phyloP scores from a whole-genome alignment of 1,139 yeast genomes.

The Yamadazyma buinensis region DNA sequence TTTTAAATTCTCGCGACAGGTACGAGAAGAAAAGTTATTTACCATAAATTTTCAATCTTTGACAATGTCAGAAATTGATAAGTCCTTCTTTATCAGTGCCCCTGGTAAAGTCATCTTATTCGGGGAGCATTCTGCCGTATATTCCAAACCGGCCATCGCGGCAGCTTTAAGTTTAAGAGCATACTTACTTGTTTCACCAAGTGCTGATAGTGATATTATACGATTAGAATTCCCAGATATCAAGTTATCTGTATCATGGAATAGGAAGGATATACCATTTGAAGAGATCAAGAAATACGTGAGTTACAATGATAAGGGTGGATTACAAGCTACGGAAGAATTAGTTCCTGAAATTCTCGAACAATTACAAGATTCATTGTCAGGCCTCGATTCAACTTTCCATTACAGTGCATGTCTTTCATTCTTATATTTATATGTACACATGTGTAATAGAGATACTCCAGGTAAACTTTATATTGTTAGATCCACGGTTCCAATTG shows the following conservation, averaged over 20 bases:
- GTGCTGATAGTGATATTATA: slow-evolving; percentile 36
- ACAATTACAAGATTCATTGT: slow-evolving; percentile 41
- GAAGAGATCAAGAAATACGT: slow-evolving; percentile 27
- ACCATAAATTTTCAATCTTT: too few species aligned
- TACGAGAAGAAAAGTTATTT: too few species aligned
- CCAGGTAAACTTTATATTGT: slow-evolving; percentile 60
- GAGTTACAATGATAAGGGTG: slow-evolving; percentile 18
- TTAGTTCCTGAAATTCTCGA: slow-evolving; percentile 59
- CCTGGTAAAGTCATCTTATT: slow-evolving; percentile 96
- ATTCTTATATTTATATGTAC: slow-evolving; percentile 71
- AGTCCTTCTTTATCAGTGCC: slow-evolving; percentile 75
- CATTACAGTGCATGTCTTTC: slow-evolving; percentile 84
- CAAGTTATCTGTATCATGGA: slow-evolving; percentile 61
- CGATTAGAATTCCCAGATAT: slow-evolving; percentile 84
- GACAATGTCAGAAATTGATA: slow-evolving; percentile 4
- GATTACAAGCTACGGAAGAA: slow-evolving; percentile 48
- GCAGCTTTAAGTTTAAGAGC: slow-evolving; percentile 84
- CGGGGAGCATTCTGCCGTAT: slow-evolving; percentile 97
- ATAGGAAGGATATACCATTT: slow-evolving; percentile 59
- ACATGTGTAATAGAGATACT: slow-evolving; percentile 46
- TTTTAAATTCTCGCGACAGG: too few species aligned
- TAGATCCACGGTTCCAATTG: slow-evolving; percentile 86
- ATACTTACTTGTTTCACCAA: slow-evolving; percentile 59
- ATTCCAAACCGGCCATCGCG: slow-evolving; percentile 88
- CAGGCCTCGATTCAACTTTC: slow-evolving; percentile 46